Evolutionary conservation across 2,329 filamentous ascomycete species (phyloP).

Genomic region (Podosphaera aphanis): DNA sequence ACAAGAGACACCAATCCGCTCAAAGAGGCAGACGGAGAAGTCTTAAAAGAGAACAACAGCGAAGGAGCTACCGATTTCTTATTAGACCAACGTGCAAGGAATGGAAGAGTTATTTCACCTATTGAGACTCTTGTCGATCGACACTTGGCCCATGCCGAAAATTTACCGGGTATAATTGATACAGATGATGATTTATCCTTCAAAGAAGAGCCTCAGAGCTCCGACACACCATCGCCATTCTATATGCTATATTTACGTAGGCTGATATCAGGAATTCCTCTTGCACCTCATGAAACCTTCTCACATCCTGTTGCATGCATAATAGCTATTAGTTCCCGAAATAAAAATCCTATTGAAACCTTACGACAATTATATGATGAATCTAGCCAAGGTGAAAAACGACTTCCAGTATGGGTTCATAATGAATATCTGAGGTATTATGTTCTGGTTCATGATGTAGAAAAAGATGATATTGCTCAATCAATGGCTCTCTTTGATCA

Average conservation of each 20-base stretch:
- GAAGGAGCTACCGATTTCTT: constrained; percentile 5
- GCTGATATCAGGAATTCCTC: constrained; percentile 53
- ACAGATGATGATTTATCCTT: constrained; percentile 18
- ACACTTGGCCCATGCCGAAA: constrained; percentile 56
- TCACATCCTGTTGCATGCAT: constrained; percentile 84
- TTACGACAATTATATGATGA: constrained; percentile 63
- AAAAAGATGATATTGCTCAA: constrained; percentile 74
- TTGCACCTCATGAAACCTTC: constrained; percentile 78
- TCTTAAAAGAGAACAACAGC: constrained; percentile 7
- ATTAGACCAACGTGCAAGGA: constrained; percentile 9
- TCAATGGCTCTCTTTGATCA: constrained; percentile 84
- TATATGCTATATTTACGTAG: constrained; percentile 69
- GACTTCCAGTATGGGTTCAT: constrained; percentile 66
- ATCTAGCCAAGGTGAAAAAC: constrained; percentile 53
- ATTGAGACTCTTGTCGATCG: constrained; percentile 63
- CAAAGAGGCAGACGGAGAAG: constrained; percentile 14
- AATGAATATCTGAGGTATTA: constrained; percentile 89
- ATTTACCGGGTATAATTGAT: constrained; percentile 10
- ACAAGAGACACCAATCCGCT: constrained; percentile 21
- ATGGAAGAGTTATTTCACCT: constrained; percentile 33
- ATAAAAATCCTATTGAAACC: constrained; percentile 62
- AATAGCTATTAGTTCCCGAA: constrained; percentile 83
- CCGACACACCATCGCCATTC: constrained; percentile 41
- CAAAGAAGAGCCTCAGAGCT: constrained; percentile 13
- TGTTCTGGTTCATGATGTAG: constrained; percentile 87